These are phyloP conservation scores for Lasiodiplodia sp. DNA, from an alignment of 2,329 filamentous ascomycete genomes.

Conservation along the genomic window DNA sequence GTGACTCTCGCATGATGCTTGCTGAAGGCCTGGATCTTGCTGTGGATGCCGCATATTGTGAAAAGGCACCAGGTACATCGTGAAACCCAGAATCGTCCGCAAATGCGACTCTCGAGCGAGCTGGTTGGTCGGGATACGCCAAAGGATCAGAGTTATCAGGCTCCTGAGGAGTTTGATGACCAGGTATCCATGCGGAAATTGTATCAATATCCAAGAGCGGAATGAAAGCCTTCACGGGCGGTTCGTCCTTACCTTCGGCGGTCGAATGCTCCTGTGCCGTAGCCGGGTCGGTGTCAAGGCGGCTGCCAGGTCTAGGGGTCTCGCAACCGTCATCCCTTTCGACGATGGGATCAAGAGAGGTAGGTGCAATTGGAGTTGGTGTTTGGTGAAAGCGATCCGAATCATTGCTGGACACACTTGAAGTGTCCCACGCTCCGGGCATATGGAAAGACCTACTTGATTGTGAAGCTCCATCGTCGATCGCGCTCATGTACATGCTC, in stretches of 20 bases:
- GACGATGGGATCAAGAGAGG: constrained; percentile 35
- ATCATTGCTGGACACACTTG: constrained; percentile 32
- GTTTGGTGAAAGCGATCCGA: constrained; percentile 23
- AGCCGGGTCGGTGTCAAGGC: constrained; percentile 34
- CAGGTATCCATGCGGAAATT: constrained; percentile 48
- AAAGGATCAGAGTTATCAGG: not conserved
- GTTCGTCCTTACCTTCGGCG: not conserved
- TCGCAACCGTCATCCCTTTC: constrained; percentile 47
- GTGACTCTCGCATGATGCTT: constrained; percentile 20
- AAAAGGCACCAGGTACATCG: constrained; percentile 57
- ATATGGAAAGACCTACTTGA: constrained; percentile 39
- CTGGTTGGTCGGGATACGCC: not conserved
- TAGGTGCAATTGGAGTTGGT: not conserved
- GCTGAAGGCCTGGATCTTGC: constrained; percentile 39
- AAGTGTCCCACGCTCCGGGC: constrained; percentile 54
- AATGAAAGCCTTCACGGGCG: constrained; percentile 32
- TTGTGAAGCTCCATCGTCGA: constrained; percentile 52
- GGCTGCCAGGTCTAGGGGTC: constrained; percentile 48
- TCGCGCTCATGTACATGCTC: constrained; percentile 84
- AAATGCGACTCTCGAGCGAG: constrained; percentile 33
- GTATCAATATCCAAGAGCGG: constrained; percentile 46
- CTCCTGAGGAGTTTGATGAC: not conserved
- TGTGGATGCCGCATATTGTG: constrained; percentile 54
- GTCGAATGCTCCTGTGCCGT: not conserved
- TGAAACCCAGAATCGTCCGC: constrained; percentile 48